Base-by-base conservation (phyloP, 345 rosid genomes). In the Sapria himalayana region DNA sequence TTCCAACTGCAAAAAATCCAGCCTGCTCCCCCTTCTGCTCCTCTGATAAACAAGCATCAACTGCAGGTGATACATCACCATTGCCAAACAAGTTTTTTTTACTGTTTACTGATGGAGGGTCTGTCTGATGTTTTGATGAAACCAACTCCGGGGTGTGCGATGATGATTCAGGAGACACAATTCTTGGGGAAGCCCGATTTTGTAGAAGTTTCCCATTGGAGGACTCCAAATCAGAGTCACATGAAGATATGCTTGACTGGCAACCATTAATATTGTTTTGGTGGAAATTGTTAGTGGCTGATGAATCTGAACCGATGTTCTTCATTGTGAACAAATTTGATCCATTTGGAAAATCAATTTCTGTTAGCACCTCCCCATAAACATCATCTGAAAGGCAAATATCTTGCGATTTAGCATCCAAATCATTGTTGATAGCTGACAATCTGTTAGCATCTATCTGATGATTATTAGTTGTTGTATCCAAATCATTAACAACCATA, bases 1-100 rank as follows among this genome's bases (percentile, higher is more conserved):
- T 59, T 12, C 59, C 65, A 39, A 69, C 61, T 9, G 59, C 15
- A 6, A 22, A 46, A 43, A 66, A 44, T 56, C 74, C 22, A 13
- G 51, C 35, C 11, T 2, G 49, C 46, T 65, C 67, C 46, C 61
- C 67, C 19, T 55, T 46, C 20, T 60, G 57, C 19, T 66, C 64
- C 32, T 58, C 61, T 0, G 63, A 50, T 20, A 61, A 16, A 15
- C 52, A 52, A 34, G 18, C 6, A 12, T 33, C 37, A 0, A 9
- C 25, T 12, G 3, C 12, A 8, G 48, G 39, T 7, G 51, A 35
- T 8, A 15, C 41, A 19, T 39, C 39, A n/a, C 29, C 2, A 25
- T 5, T 19, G 16, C 13, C 15, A 19, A 12, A 6, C 4, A 22
- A 23, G 21, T 25, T 33, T 32, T 18, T 35, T 27, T 19, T 20